Evolutionary conservation across 164 flowering plant genomes (phyloP).

Genomic region (Vitis cinerea): DNA sequence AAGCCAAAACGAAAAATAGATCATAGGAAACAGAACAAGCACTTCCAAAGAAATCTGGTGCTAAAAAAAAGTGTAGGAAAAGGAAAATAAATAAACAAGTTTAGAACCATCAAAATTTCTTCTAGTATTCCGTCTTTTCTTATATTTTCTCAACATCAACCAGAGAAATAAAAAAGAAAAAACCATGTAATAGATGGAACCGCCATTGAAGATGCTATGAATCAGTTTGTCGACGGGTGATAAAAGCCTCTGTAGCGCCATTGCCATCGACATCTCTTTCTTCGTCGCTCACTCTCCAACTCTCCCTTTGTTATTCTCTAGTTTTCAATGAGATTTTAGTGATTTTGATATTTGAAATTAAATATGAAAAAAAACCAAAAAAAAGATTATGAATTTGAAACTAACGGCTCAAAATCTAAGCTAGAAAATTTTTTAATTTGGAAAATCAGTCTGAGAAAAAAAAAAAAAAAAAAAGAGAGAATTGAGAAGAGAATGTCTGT

Average conservation of each 20-base stretch:
- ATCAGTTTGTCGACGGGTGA: conserved; percentile 67
- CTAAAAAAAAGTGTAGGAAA: background rate
- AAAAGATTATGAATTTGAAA: too few species aligned
- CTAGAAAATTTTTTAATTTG: too few species aligned
- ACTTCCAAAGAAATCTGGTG: background rate
- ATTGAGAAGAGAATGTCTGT: too few species aligned
- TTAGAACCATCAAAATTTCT: background rate
- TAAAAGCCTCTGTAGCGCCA: conserved; percentile 85
- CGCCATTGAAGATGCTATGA: conserved; percentile 58
- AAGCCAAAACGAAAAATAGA: background rate
- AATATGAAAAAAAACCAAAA: too few species aligned
- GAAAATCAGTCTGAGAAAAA: too few species aligned
- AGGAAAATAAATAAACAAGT: background rate
- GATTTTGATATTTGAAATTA: too few species aligned
- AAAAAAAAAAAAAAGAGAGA: too few species aligned
- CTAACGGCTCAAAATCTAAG: too few species aligned
- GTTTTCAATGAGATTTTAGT: background rate
- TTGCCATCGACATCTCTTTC: conserved; percentile 80
- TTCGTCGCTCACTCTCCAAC: conserved; percentile 3
- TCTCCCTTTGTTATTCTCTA: background rate
- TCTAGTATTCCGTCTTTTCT: too few species aligned
- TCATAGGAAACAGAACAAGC: background rate
- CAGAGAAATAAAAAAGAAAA: conserved; percentile 1
- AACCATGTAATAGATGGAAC: conserved; percentile 66
- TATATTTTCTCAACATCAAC: background rate